A percentile compares a stretch with the other conserved stretches of the same genome.
phyloP scores from a whole-genome alignment of 2,329 filamentous ascomycete genomes.

The Ampelomyces quisqualis region DNA sequence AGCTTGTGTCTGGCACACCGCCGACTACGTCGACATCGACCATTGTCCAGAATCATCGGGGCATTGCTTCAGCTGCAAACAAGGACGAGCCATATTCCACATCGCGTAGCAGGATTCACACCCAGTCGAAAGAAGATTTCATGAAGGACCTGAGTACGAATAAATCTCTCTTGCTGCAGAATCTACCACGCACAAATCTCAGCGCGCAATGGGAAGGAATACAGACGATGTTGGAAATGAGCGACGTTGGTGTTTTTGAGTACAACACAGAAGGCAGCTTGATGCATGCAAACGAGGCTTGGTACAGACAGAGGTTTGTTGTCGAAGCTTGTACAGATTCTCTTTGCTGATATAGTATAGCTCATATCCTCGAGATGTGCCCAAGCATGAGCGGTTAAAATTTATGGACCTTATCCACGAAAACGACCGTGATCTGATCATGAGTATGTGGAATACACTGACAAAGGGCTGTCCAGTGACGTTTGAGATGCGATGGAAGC shows the following conservation, averaged over 20 bases:
- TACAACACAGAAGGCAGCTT: constrained; percentile 28
- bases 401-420: constrained; percentile 37
- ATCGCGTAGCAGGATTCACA: no score
- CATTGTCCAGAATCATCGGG: no score
- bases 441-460: constrained; percentile 35
- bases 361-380: constrained; percentile 22
- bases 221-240: constrained; percentile 40
- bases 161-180: constrained; percentile 1
- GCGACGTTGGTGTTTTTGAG: constrained; percentile 39
- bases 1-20: constrained; percentile 13
- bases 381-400: constrained; percentile 24
- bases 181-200: constrained; percentile 16
- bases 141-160: constrained; percentile 7
- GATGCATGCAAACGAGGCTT: constrained; percentile 34
- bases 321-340: background rate
- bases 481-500: constrained; percentile 42
- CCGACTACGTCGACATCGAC: no score
- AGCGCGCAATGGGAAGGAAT: constrained; percentile 29
- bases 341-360: constrained; percentile 10
- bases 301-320: constrained; percentile 27
- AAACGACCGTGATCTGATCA: constrained; percentile 27
- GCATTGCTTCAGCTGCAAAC: no score
- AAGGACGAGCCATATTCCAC: no score
- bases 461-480: constrained; percentile 28
- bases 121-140: constrained; percentile 11